A percentile compares a stretch with the other conserved stretches of the same genome.
Evolutionary conservation across 371 early-diverging fungal genomes (phyloP).

Genomic region (Funneliformis caledonium): DNA sequence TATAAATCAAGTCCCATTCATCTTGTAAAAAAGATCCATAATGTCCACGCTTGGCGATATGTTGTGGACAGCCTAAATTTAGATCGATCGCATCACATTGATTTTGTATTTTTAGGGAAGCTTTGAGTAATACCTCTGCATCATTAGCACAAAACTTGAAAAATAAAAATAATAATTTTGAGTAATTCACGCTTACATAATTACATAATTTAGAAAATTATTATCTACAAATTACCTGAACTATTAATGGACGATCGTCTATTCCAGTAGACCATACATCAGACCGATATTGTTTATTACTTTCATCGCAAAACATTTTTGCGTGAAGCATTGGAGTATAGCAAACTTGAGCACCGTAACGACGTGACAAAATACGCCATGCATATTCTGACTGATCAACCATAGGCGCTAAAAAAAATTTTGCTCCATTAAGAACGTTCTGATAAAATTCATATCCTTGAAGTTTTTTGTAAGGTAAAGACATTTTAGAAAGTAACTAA

Average conservation of each 20-base stretch:
- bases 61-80: conserved; percentile 98
- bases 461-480: conserved; percentile 20
- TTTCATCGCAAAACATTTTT: conserved; percentile 72
- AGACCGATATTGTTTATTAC: conserved; percentile 64
- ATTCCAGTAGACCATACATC: conserved; percentile 81
- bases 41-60: conserved; percentile 92
- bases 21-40: conserved; percentile 96
- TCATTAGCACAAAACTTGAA: conserved; percentile 98
- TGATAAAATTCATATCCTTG: conserved; percentile 43
- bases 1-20: conserved; percentile 90
- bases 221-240: conserved; percentile 65
- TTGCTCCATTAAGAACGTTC: conserved; percentile 35
- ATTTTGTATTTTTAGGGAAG: conserved; percentile 84
- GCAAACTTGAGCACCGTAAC: conserved; percentile 92
- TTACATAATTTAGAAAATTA: not conserved
- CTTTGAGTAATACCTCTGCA: conserved; percentile 81
- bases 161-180: not conserved
- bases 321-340: conserved; percentile 99
- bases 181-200: not conserved
- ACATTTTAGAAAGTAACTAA: not conserved
- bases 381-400: conserved; percentile 62
- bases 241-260: conserved; percentile 89
- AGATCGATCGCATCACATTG: conserved; percentile 97
- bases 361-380: conserved; percentile 91
- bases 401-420: conserved; percentile 45